A percentile compares a stretch with the other conserved stretches of the same genome.
These are phyloP conservation scores for Chlorella sp. DNA, from an alignment of 139 green algal species.

Conservation along the genomic window DNA sequence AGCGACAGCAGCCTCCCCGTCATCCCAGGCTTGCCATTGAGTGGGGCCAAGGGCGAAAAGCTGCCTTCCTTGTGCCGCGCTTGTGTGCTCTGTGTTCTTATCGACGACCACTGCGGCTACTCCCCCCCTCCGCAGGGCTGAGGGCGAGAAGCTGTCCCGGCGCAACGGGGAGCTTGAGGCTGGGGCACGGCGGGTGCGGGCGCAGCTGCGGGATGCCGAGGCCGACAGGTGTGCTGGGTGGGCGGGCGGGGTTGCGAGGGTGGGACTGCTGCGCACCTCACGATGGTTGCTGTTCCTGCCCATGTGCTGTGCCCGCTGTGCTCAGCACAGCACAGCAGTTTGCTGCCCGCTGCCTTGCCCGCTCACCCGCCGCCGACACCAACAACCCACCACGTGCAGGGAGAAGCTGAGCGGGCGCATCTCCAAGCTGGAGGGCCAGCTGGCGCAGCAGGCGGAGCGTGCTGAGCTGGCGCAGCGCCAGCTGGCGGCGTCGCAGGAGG, in stretches of 20 bases:
- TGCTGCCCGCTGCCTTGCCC: too few relatives aligned
- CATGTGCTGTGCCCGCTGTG: not conserved
- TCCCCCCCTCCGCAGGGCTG: slow-evolving; percentile 7
- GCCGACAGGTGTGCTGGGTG: slow-evolving; percentile 22
- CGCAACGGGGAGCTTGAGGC: slow-evolving; percentile 61
- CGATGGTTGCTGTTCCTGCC: not conserved
- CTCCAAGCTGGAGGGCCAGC: slow-evolving; percentile 38
- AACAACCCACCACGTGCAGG: not conserved
- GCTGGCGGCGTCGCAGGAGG: slow-evolving; percentile 11
- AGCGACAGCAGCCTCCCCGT: too few relatives aligned
- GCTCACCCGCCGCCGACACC: not conserved
- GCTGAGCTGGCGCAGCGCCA: slow-evolving; percentile 10
- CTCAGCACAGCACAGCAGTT: not conserved
- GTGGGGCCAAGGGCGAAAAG: not conserved
- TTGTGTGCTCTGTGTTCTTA: not conserved
- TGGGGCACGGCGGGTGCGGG: slow-evolving; percentile 22
- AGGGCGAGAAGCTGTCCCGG: slow-evolving; percentile 48
- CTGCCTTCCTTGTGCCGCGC: not conserved
- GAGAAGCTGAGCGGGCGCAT: slow-evolving; percentile 41
- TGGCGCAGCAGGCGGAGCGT: slow-evolving; percentile 13
- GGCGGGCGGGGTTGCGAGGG: not conserved
- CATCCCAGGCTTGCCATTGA: too few relatives aligned
- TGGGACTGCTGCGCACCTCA: not conserved
- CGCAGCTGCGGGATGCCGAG: slow-evolving; percentile 34
- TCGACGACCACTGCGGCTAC: not conserved